These are phyloP conservation scores for Scheffersomyces stipitis DNA, from an alignment of 805 yeast species.

Conservation along the genomic window DNA sequence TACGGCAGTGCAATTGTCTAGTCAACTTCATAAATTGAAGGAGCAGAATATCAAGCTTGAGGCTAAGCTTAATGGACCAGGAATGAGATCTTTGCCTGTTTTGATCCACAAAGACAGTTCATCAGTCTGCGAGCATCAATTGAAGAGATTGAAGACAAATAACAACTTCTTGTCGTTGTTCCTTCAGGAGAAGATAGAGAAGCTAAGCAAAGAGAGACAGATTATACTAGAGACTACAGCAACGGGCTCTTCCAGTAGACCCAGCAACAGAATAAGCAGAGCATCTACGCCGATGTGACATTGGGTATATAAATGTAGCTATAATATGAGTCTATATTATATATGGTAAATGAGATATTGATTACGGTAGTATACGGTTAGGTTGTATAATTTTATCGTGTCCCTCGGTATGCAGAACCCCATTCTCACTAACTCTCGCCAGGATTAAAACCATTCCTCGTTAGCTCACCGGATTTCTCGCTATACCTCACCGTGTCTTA, in stretches of 20 bases:
- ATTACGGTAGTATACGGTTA: no score
- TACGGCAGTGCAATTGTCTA: constrained; percentile 31
- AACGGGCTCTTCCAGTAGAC: constrained; percentile 30
- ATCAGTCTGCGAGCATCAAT: constrained; percentile 23
- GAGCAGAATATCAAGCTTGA: constrained; percentile 17
- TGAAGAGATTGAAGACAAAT: constrained; percentile 24
- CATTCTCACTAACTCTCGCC: no score
- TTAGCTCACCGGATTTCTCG: no score
- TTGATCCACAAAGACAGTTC: constrained; percentile 35
- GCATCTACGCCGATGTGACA: constrained; percentile 38
- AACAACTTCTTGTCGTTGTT: constrained; percentile 29
- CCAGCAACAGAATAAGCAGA: constrained; percentile 37
- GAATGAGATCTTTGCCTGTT: constrained; percentile 34
- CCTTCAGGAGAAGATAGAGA: constrained; percentile 32
- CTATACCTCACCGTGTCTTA: no score
- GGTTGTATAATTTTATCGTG: no score
- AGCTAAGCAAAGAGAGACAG: constrained; percentile 34
- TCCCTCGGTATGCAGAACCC: no score
- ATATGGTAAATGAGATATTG: no score
- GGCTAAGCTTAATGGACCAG: constrained; percentile 31
- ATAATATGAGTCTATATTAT: no score
- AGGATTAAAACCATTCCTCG: no score
- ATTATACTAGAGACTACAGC: constrained; percentile 26
- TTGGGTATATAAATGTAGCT: no score
- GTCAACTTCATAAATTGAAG: constrained; percentile 17